Evolutionary conservation across 2,329 filamentous ascomycete genomes (phyloP).

Genomic region (Fusarium circinatum): DNA sequence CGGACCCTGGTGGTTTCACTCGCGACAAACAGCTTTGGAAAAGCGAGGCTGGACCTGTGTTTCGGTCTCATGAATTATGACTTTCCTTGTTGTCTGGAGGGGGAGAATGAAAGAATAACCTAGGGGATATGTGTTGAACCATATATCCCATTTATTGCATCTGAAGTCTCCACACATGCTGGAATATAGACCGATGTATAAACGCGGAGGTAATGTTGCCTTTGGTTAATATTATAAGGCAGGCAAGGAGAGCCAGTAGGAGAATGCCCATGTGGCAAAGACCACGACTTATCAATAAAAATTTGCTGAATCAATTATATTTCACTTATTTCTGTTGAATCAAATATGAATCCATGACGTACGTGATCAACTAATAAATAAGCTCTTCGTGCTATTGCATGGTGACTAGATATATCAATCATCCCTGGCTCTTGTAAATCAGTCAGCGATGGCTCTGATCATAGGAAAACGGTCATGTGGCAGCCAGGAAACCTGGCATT

Average conservation of each 20-base stretch:
- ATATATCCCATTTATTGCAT: background rate
- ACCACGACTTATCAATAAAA: constrained; percentile 4
- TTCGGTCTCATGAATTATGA: constrained; percentile 30
- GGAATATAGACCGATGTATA: background rate
- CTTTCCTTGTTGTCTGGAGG: constrained; percentile 8
- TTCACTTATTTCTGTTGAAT: background rate
- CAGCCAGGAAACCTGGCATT: background rate
- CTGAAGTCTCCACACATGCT: background rate
- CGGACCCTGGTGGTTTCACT: constrained; percentile 35
- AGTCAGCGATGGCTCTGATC: background rate
- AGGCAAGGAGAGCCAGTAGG: background rate
- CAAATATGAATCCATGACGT: background rate
- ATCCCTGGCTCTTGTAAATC: background rate
- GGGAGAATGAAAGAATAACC: background rate
- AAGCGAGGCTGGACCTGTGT: constrained; percentile 40
- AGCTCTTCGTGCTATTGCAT: background rate
- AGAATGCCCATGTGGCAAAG: background rate
- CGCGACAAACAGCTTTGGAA: constrained; percentile 18
- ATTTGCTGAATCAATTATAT: background rate
- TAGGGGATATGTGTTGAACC: background rate
- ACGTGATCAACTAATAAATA: no score
- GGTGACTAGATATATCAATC: background rate
- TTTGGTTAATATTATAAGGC: background rate
- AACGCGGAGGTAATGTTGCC: constrained; percentile 18
- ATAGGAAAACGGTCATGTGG: background rate